phyloP scores from a whole-genome alignment of 495 filamentous ascomycete species.

The Daldinia caldariorum region DNA sequence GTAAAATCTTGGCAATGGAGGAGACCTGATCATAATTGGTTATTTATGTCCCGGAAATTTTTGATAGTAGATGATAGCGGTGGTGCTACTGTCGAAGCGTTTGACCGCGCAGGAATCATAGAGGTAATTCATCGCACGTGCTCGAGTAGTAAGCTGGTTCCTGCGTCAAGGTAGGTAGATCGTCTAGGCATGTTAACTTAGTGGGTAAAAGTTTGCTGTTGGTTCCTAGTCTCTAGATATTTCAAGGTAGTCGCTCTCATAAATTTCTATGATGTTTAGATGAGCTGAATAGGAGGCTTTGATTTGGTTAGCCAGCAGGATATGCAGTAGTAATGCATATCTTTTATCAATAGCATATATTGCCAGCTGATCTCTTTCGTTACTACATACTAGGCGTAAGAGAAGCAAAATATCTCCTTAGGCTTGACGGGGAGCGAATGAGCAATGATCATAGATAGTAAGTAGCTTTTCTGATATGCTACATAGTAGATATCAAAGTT shows the following conservation, averaged over 20 bases:
- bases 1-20: constrained; percentile 32
- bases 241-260: background rate
- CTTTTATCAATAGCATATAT: background rate
- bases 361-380: background rate
- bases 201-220: background rate
- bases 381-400: background rate
- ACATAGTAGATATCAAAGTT: constrained; percentile 13
- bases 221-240: constrained; percentile 14
- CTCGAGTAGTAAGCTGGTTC: background rate
- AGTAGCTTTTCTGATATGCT: constrained; percentile 4
- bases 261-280: background rate
- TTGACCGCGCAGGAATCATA: constrained; percentile 34
- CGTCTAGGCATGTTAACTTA: background rate
- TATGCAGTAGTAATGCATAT: background rate
- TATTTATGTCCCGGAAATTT: constrained; percentile 24
- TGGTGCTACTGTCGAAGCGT: constrained; percentile 15
- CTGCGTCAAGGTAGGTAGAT: background rate
- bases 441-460: constrained; percentile 3
- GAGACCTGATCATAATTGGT: constrained; percentile 24
- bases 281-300: constrained; percentile 1
- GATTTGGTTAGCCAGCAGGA: constrained; percentile 5
- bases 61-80: constrained; percentile 20
- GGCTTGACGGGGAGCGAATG: constrained; percentile 7
- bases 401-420: background rate
- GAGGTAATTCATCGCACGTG: constrained; percentile 29